Conservation (phyloP, 2,329 filamentous ascomycete genomes). For the Rhynchosporium secalis region DNA sequence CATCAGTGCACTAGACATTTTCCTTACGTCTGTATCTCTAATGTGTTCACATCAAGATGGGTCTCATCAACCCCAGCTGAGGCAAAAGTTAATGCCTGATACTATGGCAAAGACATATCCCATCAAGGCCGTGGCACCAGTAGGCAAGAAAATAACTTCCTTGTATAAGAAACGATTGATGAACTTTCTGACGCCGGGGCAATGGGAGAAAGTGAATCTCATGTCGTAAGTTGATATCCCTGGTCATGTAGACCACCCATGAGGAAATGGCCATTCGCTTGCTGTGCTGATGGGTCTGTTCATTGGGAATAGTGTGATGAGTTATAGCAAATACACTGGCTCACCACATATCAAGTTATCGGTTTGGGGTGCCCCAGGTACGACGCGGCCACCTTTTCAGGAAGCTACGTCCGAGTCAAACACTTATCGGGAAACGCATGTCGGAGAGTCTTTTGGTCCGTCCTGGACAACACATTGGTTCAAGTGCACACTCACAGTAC, state of each 20-base stretch:
- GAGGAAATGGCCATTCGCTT: background rate
- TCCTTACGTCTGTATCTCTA: background rate
- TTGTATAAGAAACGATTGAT: conserved; percentile 6
- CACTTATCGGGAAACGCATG: conserved; percentile 70
- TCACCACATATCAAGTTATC: conserved; percentile 77
- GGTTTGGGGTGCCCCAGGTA: conserved; percentile 80
- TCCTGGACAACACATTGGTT: conserved; percentile 99
- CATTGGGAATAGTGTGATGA: background rate
- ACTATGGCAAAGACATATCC: conserved; percentile 6
- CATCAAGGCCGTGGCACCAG: conserved; percentile 4
- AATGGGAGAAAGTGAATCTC: conserved; percentile 10
- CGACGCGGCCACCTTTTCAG: conserved; percentile 79
- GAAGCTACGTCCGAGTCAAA: conserved; percentile 65
- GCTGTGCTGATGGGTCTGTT: background rate
- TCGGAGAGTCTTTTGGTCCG: conserved; percentile 82
- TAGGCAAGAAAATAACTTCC: conserved; percentile 10
- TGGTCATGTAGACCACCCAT: background rate
- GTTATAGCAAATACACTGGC: conserved; percentile 7
- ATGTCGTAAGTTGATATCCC: conserved; percentile 1
- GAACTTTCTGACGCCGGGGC: conserved; percentile 5
- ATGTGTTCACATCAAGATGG: background rate
- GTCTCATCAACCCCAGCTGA: background rate
- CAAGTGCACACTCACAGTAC: conserved; percentile 76
- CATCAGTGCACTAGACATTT: background rate
- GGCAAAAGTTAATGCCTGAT: background rate